These are phyloP conservation scores for Effrenium voratum DNA, from an alignment of 73 alveolate species.

Conservation along the genomic window DNA sequence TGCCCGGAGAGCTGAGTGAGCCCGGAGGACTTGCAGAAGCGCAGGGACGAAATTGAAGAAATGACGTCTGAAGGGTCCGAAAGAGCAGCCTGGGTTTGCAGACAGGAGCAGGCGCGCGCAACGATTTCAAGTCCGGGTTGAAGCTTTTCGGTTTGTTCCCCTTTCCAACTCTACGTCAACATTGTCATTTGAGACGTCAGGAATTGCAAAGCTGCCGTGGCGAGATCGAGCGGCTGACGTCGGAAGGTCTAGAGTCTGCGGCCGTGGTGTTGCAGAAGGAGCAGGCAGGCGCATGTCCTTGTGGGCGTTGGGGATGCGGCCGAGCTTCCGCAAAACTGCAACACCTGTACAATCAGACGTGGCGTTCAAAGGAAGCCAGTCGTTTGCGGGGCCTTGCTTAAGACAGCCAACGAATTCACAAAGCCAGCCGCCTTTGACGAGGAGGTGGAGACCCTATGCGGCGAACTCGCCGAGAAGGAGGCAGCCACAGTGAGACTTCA, in stretches of 20 bases:
- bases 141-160: background rate
- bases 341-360: background rate
- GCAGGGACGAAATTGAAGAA: conserved; percentile 31
- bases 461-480: conserved; percentile 20
- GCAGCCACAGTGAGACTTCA: conserved; percentile 17
- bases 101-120: conserved; percentile 2
- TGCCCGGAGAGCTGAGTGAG: no score
- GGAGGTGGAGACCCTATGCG: conserved; percentile 20
- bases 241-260: conserved; percentile 5
- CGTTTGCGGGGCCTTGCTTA: background rate
- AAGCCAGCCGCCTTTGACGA: background rate
- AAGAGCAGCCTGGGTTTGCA: background rate
- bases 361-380: background rate
- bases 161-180: no score
- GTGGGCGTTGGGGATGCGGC: no score
- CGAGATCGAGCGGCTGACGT: conserved; percentile 41
- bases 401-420: background rate
- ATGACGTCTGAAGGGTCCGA: conserved; percentile 2
- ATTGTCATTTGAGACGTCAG: no score
- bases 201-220: conserved; percentile 38
- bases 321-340: background rate
- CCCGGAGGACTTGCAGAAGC: conserved; percentile 12
- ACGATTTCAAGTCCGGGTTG: no score
- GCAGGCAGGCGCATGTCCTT: conserved; percentile 46
- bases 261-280: background rate